Evolutionary conservation across 495 filamentous ascomycete species (phyloP).

Genomic region (Daldinia childiae): DNA sequence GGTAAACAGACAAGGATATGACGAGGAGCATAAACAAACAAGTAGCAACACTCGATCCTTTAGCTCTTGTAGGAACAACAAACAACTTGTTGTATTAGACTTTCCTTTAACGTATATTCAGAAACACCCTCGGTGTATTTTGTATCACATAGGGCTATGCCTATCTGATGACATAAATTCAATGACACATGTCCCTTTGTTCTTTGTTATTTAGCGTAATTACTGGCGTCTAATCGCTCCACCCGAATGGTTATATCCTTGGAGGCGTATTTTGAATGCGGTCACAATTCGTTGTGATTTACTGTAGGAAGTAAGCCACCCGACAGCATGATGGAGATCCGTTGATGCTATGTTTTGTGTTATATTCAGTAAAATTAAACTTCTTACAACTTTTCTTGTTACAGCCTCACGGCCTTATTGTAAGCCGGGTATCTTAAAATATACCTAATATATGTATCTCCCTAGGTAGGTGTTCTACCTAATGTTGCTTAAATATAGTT

Average conservation of each 20-base stretch:
- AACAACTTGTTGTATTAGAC: background rate
- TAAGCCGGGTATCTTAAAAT: background rate
- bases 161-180: background rate
- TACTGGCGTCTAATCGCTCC: background rate
- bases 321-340: background rate
- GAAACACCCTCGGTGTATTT: background rate
- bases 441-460: background rate
- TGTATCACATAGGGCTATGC: background rate
- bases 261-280: background rate
- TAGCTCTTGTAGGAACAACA: background rate
- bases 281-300: background rate
- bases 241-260: background rate
- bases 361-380: background rate
- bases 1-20: background rate
- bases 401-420: background rate
- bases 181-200: background rate
- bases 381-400: background rate
- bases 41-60: background rate
- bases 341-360: background rate
- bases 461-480: background rate
- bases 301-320: background rate
- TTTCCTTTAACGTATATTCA: background rate
- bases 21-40: background rate
- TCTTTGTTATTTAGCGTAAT: background rate
- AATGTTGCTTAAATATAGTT: background rate